Percentiles rank a stretch among this genome's conserved stretches.
Conservation (phyloP, 2,329 filamentous ascomycete genomes). For the Kalaharituber pfeilii region DNA sequence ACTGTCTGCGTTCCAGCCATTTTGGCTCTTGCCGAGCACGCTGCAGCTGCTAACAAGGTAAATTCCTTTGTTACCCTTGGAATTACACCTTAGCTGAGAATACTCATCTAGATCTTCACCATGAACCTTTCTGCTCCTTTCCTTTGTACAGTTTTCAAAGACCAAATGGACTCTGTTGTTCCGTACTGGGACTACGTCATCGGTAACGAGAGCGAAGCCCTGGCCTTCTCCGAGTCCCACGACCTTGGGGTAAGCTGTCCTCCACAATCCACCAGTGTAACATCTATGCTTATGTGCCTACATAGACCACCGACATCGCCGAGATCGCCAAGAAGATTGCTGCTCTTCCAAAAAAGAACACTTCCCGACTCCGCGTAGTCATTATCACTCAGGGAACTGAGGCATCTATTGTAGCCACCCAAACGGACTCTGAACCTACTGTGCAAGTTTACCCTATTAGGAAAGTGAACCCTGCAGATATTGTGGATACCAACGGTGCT, state of each 20-base stretch:
- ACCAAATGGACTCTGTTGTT: slow-evolving; percentile 66
- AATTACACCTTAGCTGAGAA: neutral
- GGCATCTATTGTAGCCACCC: slow-evolving; percentile 69
- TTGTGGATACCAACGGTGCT: slow-evolving; percentile 92
- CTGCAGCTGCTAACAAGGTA: slow-evolving; percentile 72
- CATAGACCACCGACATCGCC: slow-evolving; percentile 52
- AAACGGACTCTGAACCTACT: slow-evolving; percentile 43
- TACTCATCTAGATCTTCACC: slow-evolving; percentile 44
- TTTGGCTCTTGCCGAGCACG: slow-evolving; percentile 76
- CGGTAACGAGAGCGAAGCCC: slow-evolving; percentile 91
- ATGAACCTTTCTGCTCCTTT: slow-evolving; percentile 94
- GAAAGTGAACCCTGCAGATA: slow-evolving; percentile 56
- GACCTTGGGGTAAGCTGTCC: slow-evolving; percentile 33
- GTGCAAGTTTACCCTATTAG: slow-evolving; percentile 68
- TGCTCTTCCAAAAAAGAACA: slow-evolving; percentile 82
- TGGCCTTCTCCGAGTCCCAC: slow-evolving; percentile 71
- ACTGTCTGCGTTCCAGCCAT: slow-evolving; percentile 88
- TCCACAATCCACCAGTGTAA: no score
- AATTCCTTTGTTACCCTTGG: neutral
- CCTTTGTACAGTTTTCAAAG: slow-evolving; percentile 96
- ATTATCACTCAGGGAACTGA: slow-evolving; percentile 92
- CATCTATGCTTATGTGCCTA: no score
- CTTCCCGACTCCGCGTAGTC: slow-evolving; percentile 61
- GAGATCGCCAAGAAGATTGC: slow-evolving; percentile 76
- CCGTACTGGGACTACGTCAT: slow-evolving; percentile 94